Conservation (phyloP, 306 rosid species). For the Medicago ruthenica region DNA sequence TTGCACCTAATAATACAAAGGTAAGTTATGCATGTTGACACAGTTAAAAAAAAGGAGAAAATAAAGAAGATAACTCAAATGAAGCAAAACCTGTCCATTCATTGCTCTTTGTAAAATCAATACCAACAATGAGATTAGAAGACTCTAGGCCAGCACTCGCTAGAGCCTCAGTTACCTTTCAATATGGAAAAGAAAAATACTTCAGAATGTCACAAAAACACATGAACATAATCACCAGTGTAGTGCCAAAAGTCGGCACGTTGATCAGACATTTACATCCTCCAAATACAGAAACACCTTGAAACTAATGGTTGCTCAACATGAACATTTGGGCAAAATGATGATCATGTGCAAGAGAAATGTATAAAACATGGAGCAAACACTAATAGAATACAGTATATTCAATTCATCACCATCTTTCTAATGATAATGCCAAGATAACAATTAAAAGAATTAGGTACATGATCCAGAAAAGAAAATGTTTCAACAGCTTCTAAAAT, state of each 20-base stretch:
- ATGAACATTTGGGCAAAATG: slow-evolving; percentile 5
- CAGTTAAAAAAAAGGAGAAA: slow-evolving; percentile 33
- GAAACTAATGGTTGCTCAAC: slow-evolving; percentile 29
- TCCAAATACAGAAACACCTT: slow-evolving; percentile 7
- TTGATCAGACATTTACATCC: slow-evolving; percentile 19
- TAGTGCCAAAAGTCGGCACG: slow-evolving; percentile 19
- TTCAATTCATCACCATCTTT: background rate
- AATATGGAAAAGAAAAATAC: slow-evolving; percentile 31
- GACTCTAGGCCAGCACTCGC: slow-evolving; percentile 89
- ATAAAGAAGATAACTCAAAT: slow-evolving; percentile 20
- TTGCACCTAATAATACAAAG: slow-evolving; percentile 61
- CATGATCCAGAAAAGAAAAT: background rate
- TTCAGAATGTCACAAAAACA: slow-evolving; percentile 29
- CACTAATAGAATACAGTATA: slow-evolving; percentile 9
- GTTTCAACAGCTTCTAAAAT: slow-evolving; percentile 16
- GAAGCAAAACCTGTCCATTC: slow-evolving; percentile 94
- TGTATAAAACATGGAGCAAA: slow-evolving; percentile 26
- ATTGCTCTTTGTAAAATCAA: slow-evolving; percentile 98
- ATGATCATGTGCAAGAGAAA: background rate
- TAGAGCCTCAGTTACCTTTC: slow-evolving; percentile 87
- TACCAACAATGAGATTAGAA: slow-evolving; percentile 92
- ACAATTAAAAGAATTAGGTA: background rate
- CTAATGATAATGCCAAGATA: slow-evolving; percentile 20
- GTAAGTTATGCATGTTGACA: slow-evolving; percentile 40
- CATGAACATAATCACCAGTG: background rate